These are phyloP conservation scores for Metschnikowia lachancei DNA, from an alignment of 805 yeast genomes.

Conservation along the genomic window DNA sequence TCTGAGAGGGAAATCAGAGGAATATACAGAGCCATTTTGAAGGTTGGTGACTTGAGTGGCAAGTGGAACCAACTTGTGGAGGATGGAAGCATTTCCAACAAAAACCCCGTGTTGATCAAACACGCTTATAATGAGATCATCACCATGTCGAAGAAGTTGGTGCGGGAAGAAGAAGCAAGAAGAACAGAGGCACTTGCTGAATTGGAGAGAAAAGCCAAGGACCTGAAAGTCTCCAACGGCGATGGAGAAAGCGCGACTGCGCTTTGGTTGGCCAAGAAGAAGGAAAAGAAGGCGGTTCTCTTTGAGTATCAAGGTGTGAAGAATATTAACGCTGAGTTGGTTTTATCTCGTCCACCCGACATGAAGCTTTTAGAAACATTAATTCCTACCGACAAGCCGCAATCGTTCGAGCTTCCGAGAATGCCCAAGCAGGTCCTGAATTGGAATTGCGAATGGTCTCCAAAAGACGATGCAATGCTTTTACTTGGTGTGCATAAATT, in stretches of 20 bases:
- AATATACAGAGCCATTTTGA: slow-evolving; percentile 75
- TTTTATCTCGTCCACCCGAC: slow-evolving; percentile 81
- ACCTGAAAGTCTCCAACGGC: slow-evolving; percentile 43
- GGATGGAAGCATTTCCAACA: slow-evolving; percentile 85
- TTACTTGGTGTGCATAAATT: slow-evolving; percentile 85
- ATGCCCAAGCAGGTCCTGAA: slow-evolving; percentile 79
- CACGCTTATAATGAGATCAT: slow-evolving; percentile 73
- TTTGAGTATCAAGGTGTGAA: slow-evolving; percentile 88
- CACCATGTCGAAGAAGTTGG: slow-evolving; percentile 56
- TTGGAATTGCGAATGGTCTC: slow-evolving; percentile 88
- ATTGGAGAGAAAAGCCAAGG: slow-evolving; percentile 58
- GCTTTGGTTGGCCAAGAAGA: slow-evolving; percentile 60
- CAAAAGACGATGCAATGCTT: slow-evolving; percentile 80
- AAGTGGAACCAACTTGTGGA: slow-evolving; percentile 83
- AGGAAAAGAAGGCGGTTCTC: slow-evolving; percentile 84
- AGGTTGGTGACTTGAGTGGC: slow-evolving; percentile 73
- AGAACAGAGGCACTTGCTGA: slow-evolving; percentile 54
- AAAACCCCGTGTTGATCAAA: slow-evolving; percentile 74
- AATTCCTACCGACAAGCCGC: slow-evolving; percentile 55
- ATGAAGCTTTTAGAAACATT: slow-evolving; percentile 59
- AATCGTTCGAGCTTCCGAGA: slow-evolving; percentile 55
- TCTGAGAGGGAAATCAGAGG: slow-evolving; percentile 86
- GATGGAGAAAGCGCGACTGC: slow-evolving; percentile 44
- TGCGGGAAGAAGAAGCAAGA: slow-evolving; percentile 63
- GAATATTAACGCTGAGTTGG: slow-evolving; percentile 85